Evolutionary conservation across 176 grass and related monocot species (phyloP).

Genomic region (Rhynchospora tenuis): DNA sequence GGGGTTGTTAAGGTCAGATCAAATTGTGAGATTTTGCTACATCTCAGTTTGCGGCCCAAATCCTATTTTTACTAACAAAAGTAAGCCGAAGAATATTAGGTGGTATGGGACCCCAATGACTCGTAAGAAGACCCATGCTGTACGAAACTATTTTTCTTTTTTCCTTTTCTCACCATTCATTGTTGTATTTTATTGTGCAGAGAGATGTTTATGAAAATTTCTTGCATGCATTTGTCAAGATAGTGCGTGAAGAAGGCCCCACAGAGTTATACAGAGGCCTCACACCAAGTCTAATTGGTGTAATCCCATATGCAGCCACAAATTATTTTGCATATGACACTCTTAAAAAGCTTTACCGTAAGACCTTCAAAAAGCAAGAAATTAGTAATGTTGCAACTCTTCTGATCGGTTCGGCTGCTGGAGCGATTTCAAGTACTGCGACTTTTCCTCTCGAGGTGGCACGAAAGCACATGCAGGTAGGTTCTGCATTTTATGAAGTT

Average conservation of each 20-base stretch:
- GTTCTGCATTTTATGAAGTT: not conserved
- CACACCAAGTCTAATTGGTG: constrained; percentile 81
- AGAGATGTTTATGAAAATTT: constrained; percentile 90
- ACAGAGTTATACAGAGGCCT: constrained; percentile 85
- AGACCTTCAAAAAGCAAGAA: constrained; percentile 75
- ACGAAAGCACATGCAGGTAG: constrained; percentile 85
- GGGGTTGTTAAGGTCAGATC: not conserved
- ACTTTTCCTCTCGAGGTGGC: constrained; percentile 96
- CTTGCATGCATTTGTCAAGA: constrained; percentile 83
- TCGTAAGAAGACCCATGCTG: not conserved
- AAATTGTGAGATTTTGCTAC: not conserved
- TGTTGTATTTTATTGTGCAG: constrained; percentile 42
- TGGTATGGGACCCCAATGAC: not conserved
- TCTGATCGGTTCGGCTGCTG: constrained; percentile 74
- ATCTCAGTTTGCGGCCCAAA: not conserved
- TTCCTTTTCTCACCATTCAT: not conserved
- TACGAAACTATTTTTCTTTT: not conserved
- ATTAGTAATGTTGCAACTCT: constrained; percentile 87
- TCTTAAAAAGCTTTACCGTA: constrained; percentile 84
- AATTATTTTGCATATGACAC: constrained; percentile 93
- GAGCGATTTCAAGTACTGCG: constrained; percentile 82
- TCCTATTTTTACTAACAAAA: not conserved
- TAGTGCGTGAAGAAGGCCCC: constrained; percentile 80
- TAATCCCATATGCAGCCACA: constrained; percentile 82
- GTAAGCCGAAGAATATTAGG: not conserved